Base-by-base conservation (phyloP, 805 yeast species). In the Wickerhamomyces subpelliculosus region DNA sequence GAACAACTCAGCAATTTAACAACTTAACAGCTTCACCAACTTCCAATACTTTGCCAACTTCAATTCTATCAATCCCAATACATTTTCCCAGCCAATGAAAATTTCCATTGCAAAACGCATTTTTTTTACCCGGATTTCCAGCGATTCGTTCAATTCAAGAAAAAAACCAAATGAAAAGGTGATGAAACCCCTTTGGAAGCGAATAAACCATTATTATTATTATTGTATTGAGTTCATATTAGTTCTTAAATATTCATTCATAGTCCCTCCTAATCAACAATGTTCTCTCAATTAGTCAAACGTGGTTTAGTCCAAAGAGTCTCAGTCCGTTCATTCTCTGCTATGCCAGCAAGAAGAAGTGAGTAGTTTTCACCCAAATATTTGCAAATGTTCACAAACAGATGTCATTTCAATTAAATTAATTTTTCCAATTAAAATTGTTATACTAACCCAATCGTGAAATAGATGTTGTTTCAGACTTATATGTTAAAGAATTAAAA, bases 401-500 rank as follows among this genome's bases (percentile, higher is more conserved):
- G n/a, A n/a, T n/a, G n/a, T n/a, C n/a, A n/a, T n/a, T n/a, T n/a
- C n/a, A n/a, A n/a, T n/a, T n/a, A n/a, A n/a, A n/a, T n/a, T n/a
- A n/a, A n/a, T n/a, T n/a, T n/a, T n/a, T n/a, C n/a, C n/a, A n/a
- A n/a, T n/a, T n/a, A 22, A 10, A 11, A 23, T 16, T 32, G 8
- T 22, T 8, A 10, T 22, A 24, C 20, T 33, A 32, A 21, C 20
- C 45, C 27, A 25, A 25, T 25, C 12, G 27, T 22, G n/a, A n/a
- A n/a, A n/a, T 48, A 51, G 75, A 89, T 73, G 70, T 84, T 60
- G 64, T 89, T 58, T 75, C 85, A 62, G 96, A 89, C 51, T 75
- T 89, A 52, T 89, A 89, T 72, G 67, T 90, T 58, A 78, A 75
- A 62, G 95, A 89, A 66, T 71, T 93, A 66, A 85, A 81, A 70